Percentiles rank a stretch among this genome's conserved stretches.
Conservation (phyloP, 2,329 filamentous ascomycete genomes). For the Sclerotinia borealis region DNA sequence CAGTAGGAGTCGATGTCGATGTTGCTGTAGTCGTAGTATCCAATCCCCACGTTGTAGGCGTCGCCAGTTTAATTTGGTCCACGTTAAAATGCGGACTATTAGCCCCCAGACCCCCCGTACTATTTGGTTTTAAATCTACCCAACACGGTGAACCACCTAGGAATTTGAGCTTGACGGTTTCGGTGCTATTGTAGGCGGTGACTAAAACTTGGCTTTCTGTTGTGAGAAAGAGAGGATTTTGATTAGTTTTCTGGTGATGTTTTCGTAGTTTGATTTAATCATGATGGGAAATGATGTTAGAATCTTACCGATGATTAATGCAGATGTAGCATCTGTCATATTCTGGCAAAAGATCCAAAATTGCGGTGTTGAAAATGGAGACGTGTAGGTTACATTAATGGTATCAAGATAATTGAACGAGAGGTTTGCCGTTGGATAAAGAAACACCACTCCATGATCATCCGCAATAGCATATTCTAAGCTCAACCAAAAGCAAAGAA, state of each 20-base stretch:
- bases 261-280: neutral
- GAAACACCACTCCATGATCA: conserved; percentile 18
- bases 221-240: neutral
- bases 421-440: conserved; percentile 18
- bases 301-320: conserved; percentile 5
- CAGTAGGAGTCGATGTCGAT: no score
- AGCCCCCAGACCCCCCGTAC: conserved; percentile 12
- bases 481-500: conserved; percentile 1
- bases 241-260: neutral
- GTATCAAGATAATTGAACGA: conserved; percentile 21
- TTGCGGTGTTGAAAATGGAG: conserved; percentile 15
- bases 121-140: conserved; percentile 21
- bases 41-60: neutral
- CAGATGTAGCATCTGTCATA: neutral
- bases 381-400: conserved; percentile 21
- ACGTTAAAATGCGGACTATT: conserved; percentile 15
- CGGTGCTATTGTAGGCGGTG: conserved; percentile 16
- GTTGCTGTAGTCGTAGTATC: neutral
- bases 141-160: conserved; percentile 15
- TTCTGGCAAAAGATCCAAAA: conserved; percentile 20
- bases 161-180: conserved; percentile 17
- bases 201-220: conserved; percentile 1
- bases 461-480: conserved; percentile 10
- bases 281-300: neutral
- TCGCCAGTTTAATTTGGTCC: neutral